Evolutionary conservation across 495 filamentous ascomycete species (phyloP).

Genomic region (Venustampulla echinocandica): DNA sequence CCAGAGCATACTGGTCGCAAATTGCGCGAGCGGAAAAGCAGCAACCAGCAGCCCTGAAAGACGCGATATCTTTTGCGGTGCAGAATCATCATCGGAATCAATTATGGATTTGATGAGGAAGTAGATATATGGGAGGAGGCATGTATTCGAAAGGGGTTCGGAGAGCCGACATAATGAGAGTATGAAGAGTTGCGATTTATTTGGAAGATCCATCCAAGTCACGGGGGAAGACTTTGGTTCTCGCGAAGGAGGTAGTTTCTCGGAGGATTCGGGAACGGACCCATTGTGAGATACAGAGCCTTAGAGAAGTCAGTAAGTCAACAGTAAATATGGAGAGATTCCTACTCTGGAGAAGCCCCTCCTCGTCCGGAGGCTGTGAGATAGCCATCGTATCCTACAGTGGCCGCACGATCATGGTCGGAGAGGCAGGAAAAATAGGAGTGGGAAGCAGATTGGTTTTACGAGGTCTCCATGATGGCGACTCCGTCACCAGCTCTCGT

Average conservation of each 20-base stretch:
- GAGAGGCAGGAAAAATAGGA: neutral
- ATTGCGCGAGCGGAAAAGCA: slow-evolving; percentile 62
- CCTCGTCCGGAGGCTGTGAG: neutral
- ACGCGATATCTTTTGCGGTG: slow-evolving; percentile 14
- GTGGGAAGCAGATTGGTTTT: neutral
- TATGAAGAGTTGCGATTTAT: slow-evolving; percentile 38
- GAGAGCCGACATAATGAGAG: slow-evolving; percentile 40
- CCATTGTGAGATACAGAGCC: neutral
- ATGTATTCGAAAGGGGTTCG: slow-evolving; percentile 33
- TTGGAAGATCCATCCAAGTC: slow-evolving; percentile 31
- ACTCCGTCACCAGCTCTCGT: neutral
- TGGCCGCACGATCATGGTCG: neutral
- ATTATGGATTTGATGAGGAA: slow-evolving; percentile 46
- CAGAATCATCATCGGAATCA: slow-evolving; percentile 10
- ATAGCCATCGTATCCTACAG: neutral
- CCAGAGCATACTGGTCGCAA: slow-evolving; percentile 67
- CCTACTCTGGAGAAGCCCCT: neutral
- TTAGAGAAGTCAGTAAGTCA: neutral
- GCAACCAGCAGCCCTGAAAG: slow-evolving; percentile 23
- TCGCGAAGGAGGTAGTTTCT: neutral
- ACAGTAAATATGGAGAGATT: neutral
- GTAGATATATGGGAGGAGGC: slow-evolving; percentile 46
- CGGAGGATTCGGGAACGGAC: neutral
- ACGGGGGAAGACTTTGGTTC: slow-evolving; percentile 13
- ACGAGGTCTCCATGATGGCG: neutral